A percentile compares a stretch with the other conserved stretches of the same genome.
Evolutionary conservation across 306 rosid species (phyloP).

Genomic region (Vigna nakashimae): DNA sequence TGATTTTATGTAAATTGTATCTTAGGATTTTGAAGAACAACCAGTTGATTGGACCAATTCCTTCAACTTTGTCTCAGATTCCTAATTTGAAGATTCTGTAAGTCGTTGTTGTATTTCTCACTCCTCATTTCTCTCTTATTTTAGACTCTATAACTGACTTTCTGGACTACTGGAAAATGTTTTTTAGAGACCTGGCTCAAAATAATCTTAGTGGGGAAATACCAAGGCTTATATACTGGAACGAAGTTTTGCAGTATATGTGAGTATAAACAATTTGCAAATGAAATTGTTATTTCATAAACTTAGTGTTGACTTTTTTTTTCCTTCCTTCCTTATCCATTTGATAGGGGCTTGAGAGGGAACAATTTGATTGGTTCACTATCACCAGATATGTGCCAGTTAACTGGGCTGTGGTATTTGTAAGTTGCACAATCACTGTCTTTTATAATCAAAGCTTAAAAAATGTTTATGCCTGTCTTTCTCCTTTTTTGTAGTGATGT

Average conservation of each 20-base stretch:
- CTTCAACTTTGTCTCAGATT: conserved; percentile 96
- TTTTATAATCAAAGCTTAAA: not conserved
- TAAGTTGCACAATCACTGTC: conserved; percentile 58
- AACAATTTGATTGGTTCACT: conserved; percentile 87
- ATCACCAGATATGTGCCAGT: conserved; percentile 95
- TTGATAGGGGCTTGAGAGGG: conserved; percentile 83
- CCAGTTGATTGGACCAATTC: conserved; percentile 88
- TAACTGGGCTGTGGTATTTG: conserved; percentile 98
- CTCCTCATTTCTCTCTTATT: not conserved
- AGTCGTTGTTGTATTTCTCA: conserved; percentile 44
- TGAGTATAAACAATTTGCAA: conserved; percentile 54
- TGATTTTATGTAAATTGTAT: not conserved
- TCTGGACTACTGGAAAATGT: conserved; percentile 6
- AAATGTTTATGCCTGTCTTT: not conserved
- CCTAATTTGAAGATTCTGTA: conserved; percentile 95
- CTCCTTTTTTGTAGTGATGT: conserved; percentile 73
- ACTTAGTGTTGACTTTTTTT: not conserved
- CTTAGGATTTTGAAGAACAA: conserved; percentile 82
- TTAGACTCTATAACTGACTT: conserved; percentile 12
- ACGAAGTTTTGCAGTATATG: conserved; percentile 97
- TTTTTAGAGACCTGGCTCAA: conserved; percentile 84
- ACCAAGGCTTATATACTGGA: conserved; percentile 98
- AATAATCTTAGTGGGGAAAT: conserved; percentile 95
- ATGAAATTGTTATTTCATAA: not conserved
- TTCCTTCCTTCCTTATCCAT: not conserved